Base-by-base conservation (phyloP, 2,329 filamentous ascomycete species). In the Botrytis deweyae region DNA sequence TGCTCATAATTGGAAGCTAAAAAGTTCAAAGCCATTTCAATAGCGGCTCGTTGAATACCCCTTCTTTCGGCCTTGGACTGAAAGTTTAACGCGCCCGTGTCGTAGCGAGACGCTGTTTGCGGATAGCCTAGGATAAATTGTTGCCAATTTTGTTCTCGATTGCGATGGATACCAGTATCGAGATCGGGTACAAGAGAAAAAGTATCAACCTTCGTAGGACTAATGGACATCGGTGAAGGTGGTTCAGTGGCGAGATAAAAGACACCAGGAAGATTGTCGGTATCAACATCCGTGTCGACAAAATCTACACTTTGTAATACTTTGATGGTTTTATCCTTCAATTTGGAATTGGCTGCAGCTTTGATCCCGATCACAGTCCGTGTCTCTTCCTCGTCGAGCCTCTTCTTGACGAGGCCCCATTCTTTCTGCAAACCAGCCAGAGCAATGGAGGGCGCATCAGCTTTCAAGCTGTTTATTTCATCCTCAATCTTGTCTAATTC, bases 1-100 rank as follows among this genome's bases (percentile, higher is more conserved):
- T 81, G 80, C 61, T 81, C 80, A 42, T 78, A 74, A 68, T 80
- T 81, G 1, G 76, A 76, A 8, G 77, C 77, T 10, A 80, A 49
- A 3, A 78, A 69, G 38, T 80, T 80, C 22, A 81, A 71, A 4
- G 72, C 75, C 20, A 79, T 72, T 67, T 81, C 76, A 62, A 79
- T 77, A 25, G 78, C 76, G 18, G 78, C 80, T 74, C 79, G 67
- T 65, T 78, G 74, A 16, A 80, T 77, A 14, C 80, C 80, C 55
- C 80, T 68, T 65, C 77, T 71, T 70, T 80, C 76, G 20, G 80
- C 79, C 64, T 77, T 79, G 2, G 69, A 46, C n/a, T 65, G 76
- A 65, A 78, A 80, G 40, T 80, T 76, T 36, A 76, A 29, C 4
- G 69, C 29, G 22, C 69, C 69, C 7, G 29, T 49, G 29, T 62